These are phyloP conservation scores for Sicyos baderoa DNA, from an alignment of 306 rosid species.

Conservation along the genomic window DNA sequence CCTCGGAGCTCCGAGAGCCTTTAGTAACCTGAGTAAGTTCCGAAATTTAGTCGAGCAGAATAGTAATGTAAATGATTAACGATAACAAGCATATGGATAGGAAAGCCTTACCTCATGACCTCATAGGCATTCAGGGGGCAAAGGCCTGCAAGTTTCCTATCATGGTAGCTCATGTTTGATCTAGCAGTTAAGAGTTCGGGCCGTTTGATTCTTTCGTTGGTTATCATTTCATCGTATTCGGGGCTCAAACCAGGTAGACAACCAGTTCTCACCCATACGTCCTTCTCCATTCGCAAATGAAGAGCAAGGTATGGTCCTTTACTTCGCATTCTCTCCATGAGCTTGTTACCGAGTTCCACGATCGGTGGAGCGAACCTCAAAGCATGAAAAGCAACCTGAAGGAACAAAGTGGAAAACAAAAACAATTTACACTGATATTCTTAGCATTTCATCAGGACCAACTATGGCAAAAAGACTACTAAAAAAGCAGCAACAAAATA, in stretches of 20 bases:
- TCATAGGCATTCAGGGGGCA: conserved; percentile 86
- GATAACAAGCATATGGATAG: background rate
- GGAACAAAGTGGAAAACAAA: conserved; percentile 8
- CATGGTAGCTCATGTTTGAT: conserved; percentile 88
- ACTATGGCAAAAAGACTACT: background rate
- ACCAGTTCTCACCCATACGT: conserved; percentile 98
- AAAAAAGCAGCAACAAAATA: background rate
- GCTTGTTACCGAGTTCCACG: conserved; percentile 62
- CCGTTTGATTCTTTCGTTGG: conserved; percentile 54
- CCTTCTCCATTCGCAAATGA: conserved; percentile 93
- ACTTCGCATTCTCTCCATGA: conserved; percentile 69
- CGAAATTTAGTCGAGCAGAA: background rate
- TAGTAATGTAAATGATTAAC: background rate
- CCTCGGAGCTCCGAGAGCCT: conserved; percentile 82
- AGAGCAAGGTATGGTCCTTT: conserved; percentile 93
- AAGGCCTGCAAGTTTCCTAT: conserved; percentile 83
- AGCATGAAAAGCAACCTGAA: conserved; percentile 95
- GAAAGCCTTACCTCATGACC: conserved; percentile 52
- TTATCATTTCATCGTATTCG: conserved; percentile 59
- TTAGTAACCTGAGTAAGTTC: conserved; percentile 56
- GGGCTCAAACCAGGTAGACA: conserved; percentile 81
- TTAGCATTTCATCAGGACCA: background rate
- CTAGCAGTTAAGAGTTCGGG: conserved; percentile 83
- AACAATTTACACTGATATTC: conserved; percentile 7
- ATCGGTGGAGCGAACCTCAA: conserved; percentile 74